Percentiles rank a stretch among this genome's conserved stretches.
phyloP scores from a whole-genome alignment of 2,329 filamentous ascomycete genomes.

The Epichloe scottii region DNA sequence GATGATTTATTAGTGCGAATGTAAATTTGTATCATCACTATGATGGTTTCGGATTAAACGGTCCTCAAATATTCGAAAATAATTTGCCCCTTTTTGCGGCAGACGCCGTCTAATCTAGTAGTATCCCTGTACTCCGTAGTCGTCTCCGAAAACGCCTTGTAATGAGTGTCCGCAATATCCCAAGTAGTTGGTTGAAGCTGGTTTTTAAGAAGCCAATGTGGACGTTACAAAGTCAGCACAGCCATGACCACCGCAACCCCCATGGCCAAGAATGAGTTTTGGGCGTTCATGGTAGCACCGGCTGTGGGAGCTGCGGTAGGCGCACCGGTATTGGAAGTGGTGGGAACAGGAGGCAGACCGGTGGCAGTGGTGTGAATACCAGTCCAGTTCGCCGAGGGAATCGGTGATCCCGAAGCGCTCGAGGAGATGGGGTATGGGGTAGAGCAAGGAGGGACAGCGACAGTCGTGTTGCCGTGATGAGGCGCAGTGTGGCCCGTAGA shows the following conservation, averaged over 20 bases:
- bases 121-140: not conserved
- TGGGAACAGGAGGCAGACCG: not conserved
- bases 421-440: not conserved
- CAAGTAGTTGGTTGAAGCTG: not conserved
- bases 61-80: not conserved
- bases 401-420: not conserved
- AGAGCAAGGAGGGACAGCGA: not conserved
- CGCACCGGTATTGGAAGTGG: not conserved
- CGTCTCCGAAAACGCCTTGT: not conserved
- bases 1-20: not conserved
- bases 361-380: not conserved
- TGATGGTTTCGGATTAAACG: not conserved
- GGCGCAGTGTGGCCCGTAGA: not conserved
- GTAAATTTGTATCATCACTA: not conserved
- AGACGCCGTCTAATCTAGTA: not conserved
- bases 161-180: not conserved
- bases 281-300: constrained; percentile 1
- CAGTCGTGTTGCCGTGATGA: not conserved
- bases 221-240: constrained; percentile 4
- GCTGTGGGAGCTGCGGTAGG: not conserved
- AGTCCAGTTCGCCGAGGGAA: constrained; percentile 1
- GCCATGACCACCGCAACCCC: constrained; percentile 6
- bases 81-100: not conserved
- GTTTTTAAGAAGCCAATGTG: not conserved
- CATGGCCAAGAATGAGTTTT: constrained; percentile 8